These are phyloP conservation scores for Lactifluus rugatus DNA, from an alignment of 768 basidiomycete genomes.

Conservation along the genomic window DNA sequence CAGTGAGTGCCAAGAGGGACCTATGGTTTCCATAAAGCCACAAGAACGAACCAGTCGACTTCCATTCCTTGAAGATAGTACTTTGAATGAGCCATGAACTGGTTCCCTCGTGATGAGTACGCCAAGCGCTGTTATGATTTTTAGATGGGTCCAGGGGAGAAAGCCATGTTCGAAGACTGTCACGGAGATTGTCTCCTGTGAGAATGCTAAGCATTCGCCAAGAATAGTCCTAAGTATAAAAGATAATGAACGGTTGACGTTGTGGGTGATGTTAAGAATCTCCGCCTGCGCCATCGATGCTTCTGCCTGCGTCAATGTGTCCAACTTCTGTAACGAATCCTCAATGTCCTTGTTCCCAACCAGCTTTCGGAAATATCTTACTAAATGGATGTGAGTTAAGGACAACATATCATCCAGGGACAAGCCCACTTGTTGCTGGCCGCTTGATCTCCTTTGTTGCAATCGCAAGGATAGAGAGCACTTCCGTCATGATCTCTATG, in stretches of 20 bases:
- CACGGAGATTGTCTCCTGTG: not conserved
- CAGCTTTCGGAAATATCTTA: not conserved
- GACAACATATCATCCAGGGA: too few species aligned
- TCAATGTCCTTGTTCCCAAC: not conserved
- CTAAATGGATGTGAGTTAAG: not conserved
- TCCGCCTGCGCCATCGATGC: not conserved
- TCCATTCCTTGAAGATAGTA: not conserved
- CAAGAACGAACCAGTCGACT: not conserved
- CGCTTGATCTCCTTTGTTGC: too few species aligned
- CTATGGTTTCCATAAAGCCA: not conserved
- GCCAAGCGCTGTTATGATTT: not conserved
- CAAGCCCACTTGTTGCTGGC: too few species aligned
- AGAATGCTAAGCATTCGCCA: too few species aligned
- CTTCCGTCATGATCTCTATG: not conserved
- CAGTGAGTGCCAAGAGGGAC: not conserved
- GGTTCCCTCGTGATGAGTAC: not conserved
- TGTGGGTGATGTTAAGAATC: not conserved
- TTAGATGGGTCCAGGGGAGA: conserved; percentile 27
- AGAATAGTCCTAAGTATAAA: too few species aligned
- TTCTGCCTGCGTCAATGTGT: not conserved
- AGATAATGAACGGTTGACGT: not conserved
- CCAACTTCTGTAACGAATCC: not conserved
- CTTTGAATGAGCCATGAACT: not conserved
- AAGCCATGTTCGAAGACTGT: not conserved
- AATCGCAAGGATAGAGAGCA: too few species aligned